These are phyloP conservation scores for Lipomyces japonicus DNA, from an alignment of 805 yeast genomes.

Conservation along the genomic window DNA sequence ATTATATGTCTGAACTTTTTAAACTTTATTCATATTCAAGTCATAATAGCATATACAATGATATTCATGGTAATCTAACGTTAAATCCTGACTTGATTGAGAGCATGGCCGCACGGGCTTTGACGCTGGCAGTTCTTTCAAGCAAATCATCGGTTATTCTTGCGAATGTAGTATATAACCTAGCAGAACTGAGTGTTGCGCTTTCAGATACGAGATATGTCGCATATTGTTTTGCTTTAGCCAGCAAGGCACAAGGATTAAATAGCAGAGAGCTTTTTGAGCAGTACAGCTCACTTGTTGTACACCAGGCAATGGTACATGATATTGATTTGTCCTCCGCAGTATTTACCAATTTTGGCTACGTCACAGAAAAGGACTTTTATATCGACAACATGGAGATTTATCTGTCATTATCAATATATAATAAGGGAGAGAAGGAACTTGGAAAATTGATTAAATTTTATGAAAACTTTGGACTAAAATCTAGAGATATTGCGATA, in stretches of 20 bases:
- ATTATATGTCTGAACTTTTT: background rate
- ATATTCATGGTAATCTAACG: slow-evolving; percentile 1
- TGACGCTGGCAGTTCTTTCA: slow-evolving; percentile 1
- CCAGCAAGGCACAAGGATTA: slow-evolving; percentile 40
- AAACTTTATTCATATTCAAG: background rate
- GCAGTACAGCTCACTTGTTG: slow-evolving; percentile 9
- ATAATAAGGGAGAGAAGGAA: background rate
- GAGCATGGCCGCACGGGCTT: slow-evolving; percentile 9
- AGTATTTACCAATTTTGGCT: slow-evolving; percentile 22
- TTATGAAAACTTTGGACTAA: too few species aligned
- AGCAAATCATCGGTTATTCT: slow-evolving; percentile 1
- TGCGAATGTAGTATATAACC: slow-evolving; percentile 4
- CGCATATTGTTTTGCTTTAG: slow-evolving; percentile 50
- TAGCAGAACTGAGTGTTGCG: slow-evolving; percentile 6
- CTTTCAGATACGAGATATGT: slow-evolving; percentile 40
- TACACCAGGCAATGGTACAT: slow-evolving; percentile 12
- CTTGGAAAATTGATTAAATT: background rate
- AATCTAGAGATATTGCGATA: too few species aligned
- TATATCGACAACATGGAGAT: background rate
- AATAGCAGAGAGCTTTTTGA: slow-evolving; percentile 11
- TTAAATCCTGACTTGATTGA: background rate
- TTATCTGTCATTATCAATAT: background rate
- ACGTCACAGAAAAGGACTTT: slow-evolving; percentile 13
- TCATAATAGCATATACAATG: slow-evolving; percentile 6
- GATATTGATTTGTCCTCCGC: slow-evolving; percentile 4